Evolutionary conservation across 805 yeast species (phyloP).

Genomic region (Yamadazyma laniorum): DNA sequence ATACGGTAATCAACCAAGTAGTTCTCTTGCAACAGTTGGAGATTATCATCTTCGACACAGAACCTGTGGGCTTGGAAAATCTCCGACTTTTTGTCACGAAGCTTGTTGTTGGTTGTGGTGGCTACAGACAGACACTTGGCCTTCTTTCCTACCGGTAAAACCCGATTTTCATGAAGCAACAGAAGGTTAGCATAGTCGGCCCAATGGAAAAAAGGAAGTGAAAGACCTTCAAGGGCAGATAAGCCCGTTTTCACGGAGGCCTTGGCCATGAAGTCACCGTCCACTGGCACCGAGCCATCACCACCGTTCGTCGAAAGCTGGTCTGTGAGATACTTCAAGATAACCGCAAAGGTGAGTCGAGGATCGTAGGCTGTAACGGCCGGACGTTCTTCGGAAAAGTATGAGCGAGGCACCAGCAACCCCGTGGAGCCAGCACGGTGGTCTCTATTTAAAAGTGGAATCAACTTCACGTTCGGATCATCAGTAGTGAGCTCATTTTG

Average conservation of each 20-base stretch:
- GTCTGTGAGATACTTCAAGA: conserved; percentile 18
- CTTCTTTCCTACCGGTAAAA: conserved; percentile 2
- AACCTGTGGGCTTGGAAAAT: conserved; percentile 14
- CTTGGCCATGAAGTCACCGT: too few species aligned
- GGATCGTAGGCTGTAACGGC: conserved; percentile 24
- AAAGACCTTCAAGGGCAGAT: conserved; percentile 7
- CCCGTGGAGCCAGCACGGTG: not conserved
- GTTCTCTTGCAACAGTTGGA: conserved; percentile 13
- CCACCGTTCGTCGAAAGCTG: conserved; percentile 7
- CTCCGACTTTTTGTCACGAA: conserved; percentile 11
- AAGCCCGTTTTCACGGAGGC: too few species aligned
- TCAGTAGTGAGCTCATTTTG: conserved; percentile 2
- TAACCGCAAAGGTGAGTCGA: conserved; percentile 24
- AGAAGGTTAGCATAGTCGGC: conserved; percentile 30
- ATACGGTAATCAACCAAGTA: not conserved
- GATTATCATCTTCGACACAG: conserved; percentile 26
- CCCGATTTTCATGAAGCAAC: conserved; percentile 16
- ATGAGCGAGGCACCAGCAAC: conserved; percentile 12
- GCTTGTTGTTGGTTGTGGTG: conserved; percentile 3
- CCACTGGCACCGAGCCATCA: not conserved
- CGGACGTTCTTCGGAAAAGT: conserved; percentile 5
- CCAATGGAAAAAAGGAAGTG: conserved; percentile 30
- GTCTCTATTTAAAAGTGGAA: not conserved
- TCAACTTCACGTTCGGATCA: not conserved
- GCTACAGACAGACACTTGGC: conserved; percentile 13